Base-by-base conservation (phyloP, 2,329 filamentous ascomycete species). In the Xylariaceae sp. region DNA sequence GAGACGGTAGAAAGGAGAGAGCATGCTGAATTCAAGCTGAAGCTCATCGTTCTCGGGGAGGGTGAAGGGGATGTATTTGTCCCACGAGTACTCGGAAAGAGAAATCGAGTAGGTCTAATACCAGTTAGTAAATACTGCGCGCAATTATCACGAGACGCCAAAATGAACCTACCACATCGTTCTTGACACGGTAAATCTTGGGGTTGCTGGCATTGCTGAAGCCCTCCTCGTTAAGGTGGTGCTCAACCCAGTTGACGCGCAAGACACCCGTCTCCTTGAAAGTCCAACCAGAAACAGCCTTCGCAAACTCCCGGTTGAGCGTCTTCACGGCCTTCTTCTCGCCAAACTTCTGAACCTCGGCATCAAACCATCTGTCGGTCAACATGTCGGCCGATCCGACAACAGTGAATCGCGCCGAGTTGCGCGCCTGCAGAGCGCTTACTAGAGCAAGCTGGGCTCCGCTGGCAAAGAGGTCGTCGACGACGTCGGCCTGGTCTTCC, bases 1-100 rank as follows among this genome's bases (percentile, higher is more conserved):
- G 39, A 97, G 82, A 48, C 94, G 92, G 78, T 97, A 88, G 85
- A 97, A 97, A 58, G 94, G 93, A 1, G 93, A 97, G 51, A 99
- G 88, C 94, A 97, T 99, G 78, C 87, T 92, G 80, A 97, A 97
- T 76, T 99, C 94, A 63, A 99, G 89, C 76, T 99, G 94, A 39
- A 99, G 73, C 34, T 80, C 81, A 73, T 99, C 94, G 63, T 77
- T 80, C 7, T 80, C 71, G 18, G 90, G 86, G 17, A 89, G 79
- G 47, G 78, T 79, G 76, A 92, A 97, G 51, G 92, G 89, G 4
- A 79, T 76, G 79, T 87, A 95, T 71, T 86, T 83, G 73, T 90
- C 85, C 77, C 85, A 86, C 53, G 77, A 76, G 74, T 91, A 96
- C 75, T 97, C 92, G 30, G 92, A 96, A 56, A 99, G 71, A 65